Percentiles rank a stretch among this genome's conserved stretches.
phyloP scores from a whole-genome alignment of 352 stramenopile genomes.

The Phytopythium montanum region DNA sequence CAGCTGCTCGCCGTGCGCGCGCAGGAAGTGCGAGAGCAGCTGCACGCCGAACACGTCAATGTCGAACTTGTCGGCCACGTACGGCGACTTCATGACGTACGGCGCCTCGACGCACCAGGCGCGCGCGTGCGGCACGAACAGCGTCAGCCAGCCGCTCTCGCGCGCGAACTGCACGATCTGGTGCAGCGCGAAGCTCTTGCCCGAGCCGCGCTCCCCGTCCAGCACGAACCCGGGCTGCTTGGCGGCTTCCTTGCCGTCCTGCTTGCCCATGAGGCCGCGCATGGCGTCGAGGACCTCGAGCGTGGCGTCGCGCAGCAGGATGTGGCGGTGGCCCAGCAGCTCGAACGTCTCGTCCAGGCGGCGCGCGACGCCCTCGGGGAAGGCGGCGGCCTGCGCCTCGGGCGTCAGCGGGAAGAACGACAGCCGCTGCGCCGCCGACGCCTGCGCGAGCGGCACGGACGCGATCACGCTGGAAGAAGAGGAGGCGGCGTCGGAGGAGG shows the following conservation, averaged over 20 bases:
- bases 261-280: conserved; percentile 52
- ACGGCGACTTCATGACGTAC: conserved; percentile 83
- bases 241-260: conserved; percentile 34
- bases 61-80: conserved; percentile 81
- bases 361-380: conserved; percentile 69
- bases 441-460: conserved; percentile 42
- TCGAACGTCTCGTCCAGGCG: conserved; percentile 81
- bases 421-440: conserved; percentile 49
- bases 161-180: conserved; percentile 88
- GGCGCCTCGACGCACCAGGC: conserved; percentile 76
- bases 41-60: conserved; percentile 81
- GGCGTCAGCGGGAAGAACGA: conserved; percentile 82
- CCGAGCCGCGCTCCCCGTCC: conserved; percentile 75
- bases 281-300: conserved; percentile 72
- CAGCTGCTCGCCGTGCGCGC: conserved; percentile 75
- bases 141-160: conserved; percentile 82
- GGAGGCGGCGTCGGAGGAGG: conserved; percentile 6
- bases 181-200: conserved; percentile 81
- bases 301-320: conserved; percentile 81
- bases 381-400: conserved; percentile 69
- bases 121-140: conserved; percentile 76
- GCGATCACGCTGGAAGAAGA: conserved; percentile 38
- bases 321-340: conserved; percentile 75
- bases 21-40: conserved; percentile 74
- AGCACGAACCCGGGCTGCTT: conserved; percentile 50